phyloP scores from a whole-genome alignment of 306 rosid species.

The Quercus ilex region DNA sequence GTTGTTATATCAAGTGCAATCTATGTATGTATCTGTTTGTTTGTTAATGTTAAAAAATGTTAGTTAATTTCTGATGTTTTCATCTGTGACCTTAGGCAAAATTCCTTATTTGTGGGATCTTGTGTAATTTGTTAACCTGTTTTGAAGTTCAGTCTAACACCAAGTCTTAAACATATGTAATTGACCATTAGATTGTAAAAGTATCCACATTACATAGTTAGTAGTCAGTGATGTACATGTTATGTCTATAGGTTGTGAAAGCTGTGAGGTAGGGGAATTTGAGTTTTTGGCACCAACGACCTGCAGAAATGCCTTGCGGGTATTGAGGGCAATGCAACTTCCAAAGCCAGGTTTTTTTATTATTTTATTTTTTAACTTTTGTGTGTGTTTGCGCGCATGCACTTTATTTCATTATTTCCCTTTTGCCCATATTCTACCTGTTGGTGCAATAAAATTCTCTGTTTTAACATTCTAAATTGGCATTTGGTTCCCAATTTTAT shows the following conservation, averaged over 20 bases:
- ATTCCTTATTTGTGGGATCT: not conserved
- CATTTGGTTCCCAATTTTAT: slow-evolving; percentile 55
- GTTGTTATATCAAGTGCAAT: not conserved
- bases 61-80: not conserved
- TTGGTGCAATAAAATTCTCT: not conserved
- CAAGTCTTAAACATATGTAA: too few species aligned
- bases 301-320: slow-evolving; percentile 65
- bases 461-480: slow-evolving; percentile 14
- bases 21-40: not conserved
- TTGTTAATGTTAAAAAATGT: not conserved
- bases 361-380: not conserved
- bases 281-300: slow-evolving; percentile 87
- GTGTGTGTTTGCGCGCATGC: not conserved
- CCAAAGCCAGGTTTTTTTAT: slow-evolving; percentile 62
- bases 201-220: not conserved
- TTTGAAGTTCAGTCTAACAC: not conserved
- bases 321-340: slow-evolving; percentile 94
- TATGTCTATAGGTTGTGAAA: slow-evolving; percentile 44
- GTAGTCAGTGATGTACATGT: slow-evolving; percentile 1
- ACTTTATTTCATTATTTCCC: not conserved
- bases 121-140: not conserved
- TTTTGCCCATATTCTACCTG: not conserved
- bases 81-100: not conserved
- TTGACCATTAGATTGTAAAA: not conserved
- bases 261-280: slow-evolving; percentile 49